phyloP scores from a whole-genome alignment of 176 grass and related monocot species.

The Secale cereale region DNA sequence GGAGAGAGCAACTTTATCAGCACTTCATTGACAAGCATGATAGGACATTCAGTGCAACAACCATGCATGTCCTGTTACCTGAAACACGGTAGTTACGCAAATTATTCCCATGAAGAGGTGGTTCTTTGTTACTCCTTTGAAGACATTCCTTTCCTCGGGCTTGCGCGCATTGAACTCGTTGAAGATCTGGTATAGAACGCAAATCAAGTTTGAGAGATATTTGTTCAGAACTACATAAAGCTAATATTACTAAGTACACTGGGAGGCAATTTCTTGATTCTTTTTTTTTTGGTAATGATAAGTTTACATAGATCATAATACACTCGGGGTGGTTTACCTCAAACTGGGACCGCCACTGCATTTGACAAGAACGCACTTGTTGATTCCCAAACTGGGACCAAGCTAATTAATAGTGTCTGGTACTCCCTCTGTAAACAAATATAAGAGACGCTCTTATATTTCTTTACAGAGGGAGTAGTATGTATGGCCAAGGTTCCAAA shows the following conservation, averaged over 20 bases:
- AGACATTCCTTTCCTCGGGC: constrained; percentile 80
- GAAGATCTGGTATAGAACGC: constrained; percentile 63
- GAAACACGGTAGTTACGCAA: constrained; percentile 62
- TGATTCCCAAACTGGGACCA: too few relatives aligned
- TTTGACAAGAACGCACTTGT: too few relatives aligned
- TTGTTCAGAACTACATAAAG: background rate
- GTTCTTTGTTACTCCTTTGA: constrained; percentile 77
- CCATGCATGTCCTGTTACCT: constrained; percentile 45
- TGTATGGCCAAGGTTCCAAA: too few relatives aligned
- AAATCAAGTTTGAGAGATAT: background rate
- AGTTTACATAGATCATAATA: too few relatives aligned
- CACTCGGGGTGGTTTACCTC: too few relatives aligned
- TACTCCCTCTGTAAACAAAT: too few relatives aligned
- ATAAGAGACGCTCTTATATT: too few relatives aligned
- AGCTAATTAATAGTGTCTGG: too few relatives aligned
- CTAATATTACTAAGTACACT: background rate
- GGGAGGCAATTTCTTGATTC: too few relatives aligned
- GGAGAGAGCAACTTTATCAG: background rate
- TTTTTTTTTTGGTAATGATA: too few relatives aligned
- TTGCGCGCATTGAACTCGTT: constrained; percentile 96
- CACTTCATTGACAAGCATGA: background rate
- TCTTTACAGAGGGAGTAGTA: too few relatives aligned
- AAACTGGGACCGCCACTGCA: too few relatives aligned
- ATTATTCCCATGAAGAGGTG: constrained; percentile 79
- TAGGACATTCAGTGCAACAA: constrained; percentile 8